A percentile compares a stretch with the other conserved stretches of the same genome.
Conservation (phyloP, 176 grass and related monocot genomes). For the Triticum monococcum region DNA sequence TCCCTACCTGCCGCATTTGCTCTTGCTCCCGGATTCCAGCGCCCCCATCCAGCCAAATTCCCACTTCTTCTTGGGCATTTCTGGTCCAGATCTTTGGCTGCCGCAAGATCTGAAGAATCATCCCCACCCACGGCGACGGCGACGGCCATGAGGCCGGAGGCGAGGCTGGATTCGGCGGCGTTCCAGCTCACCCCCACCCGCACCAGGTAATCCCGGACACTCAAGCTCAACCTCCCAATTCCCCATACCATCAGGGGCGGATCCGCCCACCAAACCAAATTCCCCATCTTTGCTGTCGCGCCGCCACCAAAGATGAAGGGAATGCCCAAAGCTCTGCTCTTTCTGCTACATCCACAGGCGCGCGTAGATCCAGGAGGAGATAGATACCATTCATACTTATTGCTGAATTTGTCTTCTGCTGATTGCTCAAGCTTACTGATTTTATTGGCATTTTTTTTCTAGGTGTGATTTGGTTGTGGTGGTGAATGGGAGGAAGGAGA, state of each 20-base stretch:
- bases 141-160: conserved; percentile 71
- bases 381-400: too few species aligned
- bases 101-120: conserved; percentile 36
- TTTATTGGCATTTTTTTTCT: neutral
- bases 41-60: neutral
- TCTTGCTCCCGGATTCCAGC: conserved; percentile 5
- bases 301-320: neutral
- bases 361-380: conserved; percentile 18
- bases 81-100: neutral
- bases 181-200: conserved; percentile 98
- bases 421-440: neutral
- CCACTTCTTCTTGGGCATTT: neutral
- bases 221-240: neutral
- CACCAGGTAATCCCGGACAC: conserved; percentile 37
- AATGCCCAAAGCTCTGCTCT: neutral
- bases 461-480: conserved; percentile 94
- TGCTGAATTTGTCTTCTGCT: neutral
- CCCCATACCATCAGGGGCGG: neutral
- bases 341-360: neutral
- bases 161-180: conserved; percentile 76
- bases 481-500: conserved; percentile 78
- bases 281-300: neutral
- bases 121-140: neutral
- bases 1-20: neutral
- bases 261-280: neutral